Evolutionary conservation across 306 rosid species (phyloP), one percentile per base, ranked within the genome.

Genomic region (Gleditsia sinensis): DNA sequence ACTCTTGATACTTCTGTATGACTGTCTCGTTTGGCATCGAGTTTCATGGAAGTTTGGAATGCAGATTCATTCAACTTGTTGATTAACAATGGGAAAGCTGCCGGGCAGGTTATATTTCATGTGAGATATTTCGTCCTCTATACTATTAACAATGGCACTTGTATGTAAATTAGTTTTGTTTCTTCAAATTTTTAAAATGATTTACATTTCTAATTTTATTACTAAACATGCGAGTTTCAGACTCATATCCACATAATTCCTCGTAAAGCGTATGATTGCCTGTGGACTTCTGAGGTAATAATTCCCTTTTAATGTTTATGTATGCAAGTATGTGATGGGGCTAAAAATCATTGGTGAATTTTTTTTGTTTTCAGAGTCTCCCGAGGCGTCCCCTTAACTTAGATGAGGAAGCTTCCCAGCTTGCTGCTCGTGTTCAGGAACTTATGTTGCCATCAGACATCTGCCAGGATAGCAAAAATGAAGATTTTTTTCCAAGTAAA

Each of bases 81-180:
- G 78, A 88, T 92, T 68, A 94, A 94, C 89, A 91, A 87, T 33
- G 99, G 99, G 20, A 84, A 25, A 65, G 92, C 93, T 67, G 97
- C 97, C 45, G 99, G 99, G 48, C 99, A 94, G 90, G 97, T 94
- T 69, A 86, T 94, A 84, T 94, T 88, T 85, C 99, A 94, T 81
- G 99, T 94, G 76, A 84, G 97, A 81, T 42, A 16, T 50, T 78
- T 19, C 23, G 51, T 58, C 20, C 61, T 66, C 70, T 61, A 37
- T 37, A 13, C 14, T 49, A 55, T 61, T 58, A 49, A 58, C 7
- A 16, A 40, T 48, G 8, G 24, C 37, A 71, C 43, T 48, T 20
- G 11, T 46, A n/a, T 25, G 21, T 33, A 13, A 43, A 5, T 53
- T 34, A 16, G 20, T n/a, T 24, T 0, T 53, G 14, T 10, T 66